Evolutionary conservation across 116 monocot species (phyloP), one percentile per base, ranked within the genome.

Genomic region (Phalaenopsis hybrid): DNA sequence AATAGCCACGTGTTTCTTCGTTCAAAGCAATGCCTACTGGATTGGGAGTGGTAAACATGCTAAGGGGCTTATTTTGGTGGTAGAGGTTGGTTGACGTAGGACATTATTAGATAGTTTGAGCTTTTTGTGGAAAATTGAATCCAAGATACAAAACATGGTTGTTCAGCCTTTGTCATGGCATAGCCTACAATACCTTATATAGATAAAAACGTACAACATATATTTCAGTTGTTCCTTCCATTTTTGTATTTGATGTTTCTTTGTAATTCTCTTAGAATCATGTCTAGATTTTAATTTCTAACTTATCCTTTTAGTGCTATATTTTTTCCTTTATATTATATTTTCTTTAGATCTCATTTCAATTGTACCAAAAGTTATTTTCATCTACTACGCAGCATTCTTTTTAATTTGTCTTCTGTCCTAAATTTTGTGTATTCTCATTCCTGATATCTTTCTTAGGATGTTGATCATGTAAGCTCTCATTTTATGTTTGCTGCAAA

Each of bases 401-500:
- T 12, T 63, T 70, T n/a, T n/a, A n/a, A 61, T n/a, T 5, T 34
- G 75, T 17, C 6, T 75, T 33, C 43, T 0, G 43, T 18, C 75
- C 43, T 75, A 37, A 43, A 46, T n/a, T 4, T 34, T 44, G 12
- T 4, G 37, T 34, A 8, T 75, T 45, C 75, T 75, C 75, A 75
- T 75, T 75, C 18, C 17, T 75, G 75, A 15, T 70, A 70, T 70
- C 63, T 23, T 61, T 63, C 72, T 37, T 72, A 41, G 15, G 72
- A 21, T 37, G 15, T 4, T 72, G 28, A 72, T 72, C 31, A 72
- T 72, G 16, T 41, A 37, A 72, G 4, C 15, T 72, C 72, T 72
- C 72, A 75, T 45, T n/a, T 75, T 75, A 45, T 44, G 15, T 75
- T 75, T 75, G 31, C 70, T 70, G 75, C 50, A 48, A 77, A 77